A percentile compares a stretch with the other conserved stretches of the same genome.
phyloP scores from a whole-genome alignment of 2,329 filamentous ascomycete species.

The Verticillium nubilum region DNA sequence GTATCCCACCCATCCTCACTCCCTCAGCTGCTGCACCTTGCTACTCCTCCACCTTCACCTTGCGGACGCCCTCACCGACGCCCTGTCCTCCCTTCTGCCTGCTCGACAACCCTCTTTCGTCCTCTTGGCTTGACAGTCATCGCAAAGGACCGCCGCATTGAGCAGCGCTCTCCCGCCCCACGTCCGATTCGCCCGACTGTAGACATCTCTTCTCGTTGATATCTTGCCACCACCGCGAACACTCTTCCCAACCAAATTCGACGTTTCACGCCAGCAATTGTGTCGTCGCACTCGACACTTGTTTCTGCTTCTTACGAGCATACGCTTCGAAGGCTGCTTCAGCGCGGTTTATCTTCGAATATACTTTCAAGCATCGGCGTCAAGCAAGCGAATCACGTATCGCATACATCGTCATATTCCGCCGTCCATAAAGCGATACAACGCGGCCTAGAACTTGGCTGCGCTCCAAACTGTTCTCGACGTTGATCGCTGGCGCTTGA shows the following conservation, averaged over 20 bases:
- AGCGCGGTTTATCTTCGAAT: background rate
- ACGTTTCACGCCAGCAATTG: background rate
- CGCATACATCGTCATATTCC: background rate
- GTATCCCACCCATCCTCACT: background rate
- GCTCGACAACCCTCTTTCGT: background rate
- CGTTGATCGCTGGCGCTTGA: background rate
- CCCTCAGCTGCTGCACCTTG: background rate
- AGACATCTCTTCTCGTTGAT: background rate
- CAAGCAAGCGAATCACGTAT: background rate
- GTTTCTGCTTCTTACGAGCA: background rate
- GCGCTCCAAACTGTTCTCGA: background rate
- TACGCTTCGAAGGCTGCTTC: background rate
- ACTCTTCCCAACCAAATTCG: background rate
- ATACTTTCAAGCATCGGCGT: background rate
- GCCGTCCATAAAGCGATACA: background rate
- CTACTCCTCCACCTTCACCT: background rate
- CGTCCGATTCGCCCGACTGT: background rate
- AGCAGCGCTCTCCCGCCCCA: background rate
- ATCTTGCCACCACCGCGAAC: background rate
- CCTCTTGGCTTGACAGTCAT: background rate
- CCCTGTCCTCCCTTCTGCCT: background rate
- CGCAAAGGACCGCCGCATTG: background rate
- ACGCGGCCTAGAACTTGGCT: background rate
- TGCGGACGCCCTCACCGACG: background rate
- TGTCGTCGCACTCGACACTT: background rate